phyloP scores from a whole-genome alignment of 1,284 basidiomycete genomes.

The Irpex sp. region DNA sequence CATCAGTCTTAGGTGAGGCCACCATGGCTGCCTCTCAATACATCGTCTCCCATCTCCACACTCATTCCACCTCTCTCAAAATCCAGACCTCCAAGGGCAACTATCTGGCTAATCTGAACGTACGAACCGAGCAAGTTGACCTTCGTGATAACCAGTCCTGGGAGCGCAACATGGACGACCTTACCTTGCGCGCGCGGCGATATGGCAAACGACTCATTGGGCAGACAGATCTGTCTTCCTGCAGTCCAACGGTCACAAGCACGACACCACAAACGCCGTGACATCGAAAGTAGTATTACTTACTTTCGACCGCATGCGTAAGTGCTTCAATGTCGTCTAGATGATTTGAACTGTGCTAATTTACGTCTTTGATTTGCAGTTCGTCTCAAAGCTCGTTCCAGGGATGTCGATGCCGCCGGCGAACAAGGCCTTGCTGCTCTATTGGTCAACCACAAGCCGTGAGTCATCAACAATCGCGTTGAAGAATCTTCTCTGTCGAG shows the following conservation, averaged over 20 bases:
- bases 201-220: slow-evolving; percentile 94
- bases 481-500: neutral
- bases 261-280: slow-evolving; percentile 34
- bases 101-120: slow-evolving; percentile 79
- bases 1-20: slow-evolving; percentile 59
- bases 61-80: slow-evolving; percentile 77
- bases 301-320: slow-evolving; percentile 88
- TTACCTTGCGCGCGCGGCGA: slow-evolving; percentile 88
- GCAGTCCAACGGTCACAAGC: slow-evolving; percentile 30
- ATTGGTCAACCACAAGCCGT: slow-evolving; percentile 36
- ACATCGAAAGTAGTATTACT: slow-evolving; percentile 84
- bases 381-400: slow-evolving; percentile 77
- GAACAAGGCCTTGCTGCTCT: slow-evolving; percentile 69
- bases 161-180: slow-evolving; percentile 89
- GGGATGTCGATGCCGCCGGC: slow-evolving; percentile 71
- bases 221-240: slow-evolving; percentile 76
- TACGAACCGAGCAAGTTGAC: slow-evolving; percentile 84
- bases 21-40: slow-evolving; percentile 73
- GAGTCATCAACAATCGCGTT: neutral
- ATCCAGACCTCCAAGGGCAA: slow-evolving; percentile 95
- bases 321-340: slow-evolving; percentile 28
- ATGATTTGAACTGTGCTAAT: neutral
- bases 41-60: slow-evolving; percentile 71
- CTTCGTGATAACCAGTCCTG: slow-evolving; percentile 48
- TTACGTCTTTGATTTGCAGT: slow-evolving; percentile 36